Evolutionary conservation across 345 rosid genomes (phyloP).

Genomic region (Salix purpurea): DNA sequence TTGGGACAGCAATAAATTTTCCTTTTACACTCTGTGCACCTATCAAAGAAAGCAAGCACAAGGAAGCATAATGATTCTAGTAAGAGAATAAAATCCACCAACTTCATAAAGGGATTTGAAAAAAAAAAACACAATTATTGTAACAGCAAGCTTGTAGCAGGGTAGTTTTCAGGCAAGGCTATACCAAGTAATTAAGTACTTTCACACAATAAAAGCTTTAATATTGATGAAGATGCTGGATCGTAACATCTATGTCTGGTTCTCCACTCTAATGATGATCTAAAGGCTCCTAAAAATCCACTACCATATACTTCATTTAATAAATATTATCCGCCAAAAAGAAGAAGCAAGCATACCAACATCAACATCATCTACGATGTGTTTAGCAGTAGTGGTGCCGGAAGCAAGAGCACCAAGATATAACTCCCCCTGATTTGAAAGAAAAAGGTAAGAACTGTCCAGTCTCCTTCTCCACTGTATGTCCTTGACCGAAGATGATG

Average conservation of each 20-base stretch:
- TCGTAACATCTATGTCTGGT: neutral
- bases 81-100: too few species aligned
- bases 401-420: conserved; percentile 49
- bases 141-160: too few species aligned
- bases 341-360: conserved; percentile 47
- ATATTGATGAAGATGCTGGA: neutral
- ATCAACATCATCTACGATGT: conserved; percentile 65
- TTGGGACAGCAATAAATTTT: too few species aligned
- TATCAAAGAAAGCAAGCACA: too few species aligned
- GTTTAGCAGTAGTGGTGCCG: conserved; percentile 28
- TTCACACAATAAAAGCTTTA: neutral
- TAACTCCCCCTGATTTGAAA: conserved; percentile 54
- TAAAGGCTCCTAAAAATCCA: neutral
- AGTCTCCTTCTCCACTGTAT: conserved; percentile 58
- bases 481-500: conserved; percentile 59
- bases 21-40: too few species aligned
- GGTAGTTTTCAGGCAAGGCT: neutral
- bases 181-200: neutral
- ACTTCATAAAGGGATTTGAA: too few species aligned
- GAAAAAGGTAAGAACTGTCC: conserved; percentile 55
- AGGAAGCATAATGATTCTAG: too few species aligned
- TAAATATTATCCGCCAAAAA: neutral
- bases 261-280: neutral
- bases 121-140: too few species aligned
- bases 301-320: neutral